Base-by-base conservation (phyloP, 495 filamentous ascomycete genomes). In the Aspergillus asperescens region DNA sequence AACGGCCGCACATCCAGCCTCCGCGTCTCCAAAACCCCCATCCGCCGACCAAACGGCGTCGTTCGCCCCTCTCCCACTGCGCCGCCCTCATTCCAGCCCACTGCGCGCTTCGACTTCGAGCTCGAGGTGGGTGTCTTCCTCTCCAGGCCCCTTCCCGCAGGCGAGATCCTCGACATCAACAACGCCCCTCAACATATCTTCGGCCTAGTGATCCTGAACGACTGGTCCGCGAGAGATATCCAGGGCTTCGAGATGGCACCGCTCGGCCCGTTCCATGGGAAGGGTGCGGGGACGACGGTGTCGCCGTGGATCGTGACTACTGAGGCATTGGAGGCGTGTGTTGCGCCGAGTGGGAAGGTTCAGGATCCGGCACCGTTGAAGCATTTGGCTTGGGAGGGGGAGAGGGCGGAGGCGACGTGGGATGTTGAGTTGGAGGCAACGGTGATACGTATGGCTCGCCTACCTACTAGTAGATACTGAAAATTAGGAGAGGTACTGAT, bases 191-290 rank as follows among this genome's bases (percentile, higher is more conserved):
- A 90, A 13, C 66, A 79, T 55, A 76, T 95, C 19, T 94, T 95
- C 61, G 90, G 90, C 0, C 75, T 89, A 28, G 89, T 93, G 3
- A 68, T 95, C 42, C 65, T 95, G 69, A 95, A 95, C 62, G 90
- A 95, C 61, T 95, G 90, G 90, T 55, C 52, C 44, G 62, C 65
- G 27, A 59, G 69, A 7, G 63, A 69, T 53, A 62, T 72, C 40
- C 69, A 72, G 41, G 45, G 40, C 3, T 67, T 58, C 22, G 69
- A 72, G 34, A 72, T 69, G 62, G 43, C 59, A 7, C 69, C 69
- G 2, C 56, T 70, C 0, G 69, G 69, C 0, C 66, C 64, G 15
- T 59, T 73, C 31, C 68, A 87, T 56, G 70, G 77, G 23, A 96
- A 96, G 75, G 89, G 89, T 53, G 90, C 93, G 63, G 87, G 81